A percentile compares a stretch with the other conserved stretches of the same genome.
phyloP scores from a whole-genome alignment of 805 yeast species.

The Debaryomyces hansenii region DNA sequence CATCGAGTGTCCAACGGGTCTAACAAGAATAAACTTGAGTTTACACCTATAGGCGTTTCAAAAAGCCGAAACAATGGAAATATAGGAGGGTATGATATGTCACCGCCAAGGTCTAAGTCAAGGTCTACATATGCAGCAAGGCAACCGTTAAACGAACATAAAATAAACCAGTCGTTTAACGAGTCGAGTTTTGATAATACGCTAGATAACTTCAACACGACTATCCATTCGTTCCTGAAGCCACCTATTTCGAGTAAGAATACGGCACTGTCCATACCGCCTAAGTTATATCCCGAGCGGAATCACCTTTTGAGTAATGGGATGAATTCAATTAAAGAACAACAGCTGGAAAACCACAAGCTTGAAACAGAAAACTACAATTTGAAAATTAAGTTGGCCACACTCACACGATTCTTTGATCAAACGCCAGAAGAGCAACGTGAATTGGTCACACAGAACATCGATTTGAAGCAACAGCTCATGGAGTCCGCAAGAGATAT shows the following conservation, averaged over 20 bases:
- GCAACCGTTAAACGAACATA: neutral
- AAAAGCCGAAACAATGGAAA: neutral
- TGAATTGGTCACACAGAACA: slow-evolving; percentile 38
- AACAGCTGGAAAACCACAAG: slow-evolving; percentile 18
- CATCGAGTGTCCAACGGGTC: slow-evolving; percentile 1
- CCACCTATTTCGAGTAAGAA: neutral
- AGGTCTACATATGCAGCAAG: neutral
- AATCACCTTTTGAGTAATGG: slow-evolving; percentile 8
- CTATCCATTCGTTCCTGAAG: slow-evolving; percentile 8
- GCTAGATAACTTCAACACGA: slow-evolving; percentile 14
- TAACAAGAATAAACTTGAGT: slow-evolving; percentile 9
- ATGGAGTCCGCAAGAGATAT: slow-evolving; percentile 13
- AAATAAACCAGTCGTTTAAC: slow-evolving; percentile 2
- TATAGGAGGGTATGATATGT: neutral
- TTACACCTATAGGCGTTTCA: slow-evolving; percentile 16
- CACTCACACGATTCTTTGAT: slow-evolving; percentile 37
- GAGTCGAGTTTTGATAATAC: slow-evolving; percentile 16
- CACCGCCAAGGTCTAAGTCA: neutral
- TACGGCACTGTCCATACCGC: neutral
- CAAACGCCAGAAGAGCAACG: slow-evolving; percentile 44
- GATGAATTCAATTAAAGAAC: slow-evolving; percentile 20
- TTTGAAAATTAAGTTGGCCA: slow-evolving; percentile 43
- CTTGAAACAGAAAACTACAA: slow-evolving; percentile 45
- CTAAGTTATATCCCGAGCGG: neutral
- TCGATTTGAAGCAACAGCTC: slow-evolving; percentile 30